phyloP scores from a whole-genome alignment of 352 stramenopile species.

The Pythium rhizo-oryzae region DNA sequence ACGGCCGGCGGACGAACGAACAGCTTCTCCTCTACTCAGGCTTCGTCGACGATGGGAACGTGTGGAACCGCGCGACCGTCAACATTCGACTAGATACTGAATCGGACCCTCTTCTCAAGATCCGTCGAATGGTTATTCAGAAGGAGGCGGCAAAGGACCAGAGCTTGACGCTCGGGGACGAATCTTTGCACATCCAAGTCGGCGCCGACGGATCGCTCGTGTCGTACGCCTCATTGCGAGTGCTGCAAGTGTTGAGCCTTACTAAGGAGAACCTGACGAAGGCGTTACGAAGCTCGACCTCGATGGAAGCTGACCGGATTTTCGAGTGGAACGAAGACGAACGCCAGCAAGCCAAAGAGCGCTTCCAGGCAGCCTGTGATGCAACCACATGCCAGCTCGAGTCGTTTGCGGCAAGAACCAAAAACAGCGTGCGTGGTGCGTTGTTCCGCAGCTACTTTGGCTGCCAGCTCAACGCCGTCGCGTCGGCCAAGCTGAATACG shows the following conservation, averaged over 20 bases:
- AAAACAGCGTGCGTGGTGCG: constrained; percentile 13
- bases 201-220: constrained; percentile 29
- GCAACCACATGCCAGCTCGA: neutral
- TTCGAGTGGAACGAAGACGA: constrained; percentile 26
- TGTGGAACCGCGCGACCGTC: constrained; percentile 37
- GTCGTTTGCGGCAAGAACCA: neutral
- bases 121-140: constrained; percentile 43
- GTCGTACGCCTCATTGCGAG: constrained; percentile 34
- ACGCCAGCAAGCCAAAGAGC: constrained; percentile 1
- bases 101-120: constrained; percentile 43
- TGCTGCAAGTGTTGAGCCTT: constrained; percentile 37
- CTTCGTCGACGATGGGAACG: constrained; percentile 50
- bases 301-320: constrained; percentile 10
- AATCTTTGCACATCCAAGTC: constrained; percentile 31
- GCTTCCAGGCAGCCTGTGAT: constrained; percentile 9
- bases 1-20: constrained; percentile 56
- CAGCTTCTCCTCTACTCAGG: constrained; percentile 61
- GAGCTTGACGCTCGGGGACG: constrained; percentile 17
- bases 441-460: constrained; percentile 31
- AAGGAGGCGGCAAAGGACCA: constrained; percentile 38
- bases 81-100: constrained; percentile 19
- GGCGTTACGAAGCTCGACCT: constrained; percentile 29
- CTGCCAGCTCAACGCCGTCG: constrained; percentile 23
- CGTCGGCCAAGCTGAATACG: constrained; percentile 21
- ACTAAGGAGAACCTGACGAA: constrained; percentile 37